Evolutionary conservation across 352 stramenopile genomes (phyloP).

Genomic region (Globisporangium splendens): DNA sequence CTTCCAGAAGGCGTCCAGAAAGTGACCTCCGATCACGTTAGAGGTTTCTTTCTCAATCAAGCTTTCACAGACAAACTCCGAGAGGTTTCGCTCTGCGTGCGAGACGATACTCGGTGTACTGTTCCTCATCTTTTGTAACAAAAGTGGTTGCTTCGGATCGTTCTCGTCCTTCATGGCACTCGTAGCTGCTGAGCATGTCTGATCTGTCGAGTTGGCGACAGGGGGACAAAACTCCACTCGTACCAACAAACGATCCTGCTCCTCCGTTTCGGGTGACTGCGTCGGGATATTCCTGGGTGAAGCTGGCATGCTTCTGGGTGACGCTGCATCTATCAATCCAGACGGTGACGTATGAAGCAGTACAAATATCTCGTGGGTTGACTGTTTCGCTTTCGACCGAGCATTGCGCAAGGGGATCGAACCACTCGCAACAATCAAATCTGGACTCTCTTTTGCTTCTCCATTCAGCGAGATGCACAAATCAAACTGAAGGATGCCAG

Average conservation of each 20-base stretch:
- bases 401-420: conserved; percentile 49
- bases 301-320: background rate
- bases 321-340: background rate
- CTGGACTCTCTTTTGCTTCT: conserved; percentile 61
- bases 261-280: conserved; percentile 9
- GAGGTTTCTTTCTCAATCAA: conserved; percentile 71
- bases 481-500: conserved; percentile 69
- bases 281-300: background rate
- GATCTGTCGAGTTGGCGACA: conserved; percentile 13
- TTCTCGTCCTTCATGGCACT: conserved; percentile 6
- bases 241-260: conserved; percentile 47
- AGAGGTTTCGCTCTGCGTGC: conserved; percentile 56
- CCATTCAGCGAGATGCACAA: conserved; percentile 68
- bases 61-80: conserved; percentile 63
- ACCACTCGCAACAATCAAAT: conserved; percentile 57
- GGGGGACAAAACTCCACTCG: conserved; percentile 45
- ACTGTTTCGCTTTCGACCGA: conserved; percentile 13
- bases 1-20: conserved; percentile 82
- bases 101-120: conserved; percentile 14
- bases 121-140: conserved; percentile 6
- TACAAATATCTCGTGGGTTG: conserved; percentile 35
- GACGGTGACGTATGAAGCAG: conserved; percentile 34
- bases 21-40: conserved; percentile 56
- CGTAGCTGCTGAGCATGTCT: background rate
- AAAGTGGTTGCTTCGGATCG: background rate